Conservation (phyloP, 2,329 filamentous ascomycete species). For the Colletotrichum gigasporum region DNA sequence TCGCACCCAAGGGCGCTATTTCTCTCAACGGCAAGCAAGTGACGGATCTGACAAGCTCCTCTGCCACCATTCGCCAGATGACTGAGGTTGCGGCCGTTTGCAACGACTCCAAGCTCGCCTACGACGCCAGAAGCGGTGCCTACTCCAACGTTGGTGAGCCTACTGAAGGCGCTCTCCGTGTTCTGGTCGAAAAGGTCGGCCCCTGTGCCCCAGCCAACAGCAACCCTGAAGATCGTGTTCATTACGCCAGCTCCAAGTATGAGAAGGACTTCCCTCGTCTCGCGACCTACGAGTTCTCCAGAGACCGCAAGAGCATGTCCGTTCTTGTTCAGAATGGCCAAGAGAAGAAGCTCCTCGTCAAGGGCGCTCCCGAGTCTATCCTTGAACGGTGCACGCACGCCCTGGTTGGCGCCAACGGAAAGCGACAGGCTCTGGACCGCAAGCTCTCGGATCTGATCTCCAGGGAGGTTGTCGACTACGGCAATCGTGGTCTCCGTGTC, state of each 20-base stretch:
- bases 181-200: constrained; percentile 93
- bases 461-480: constrained; percentile 87
- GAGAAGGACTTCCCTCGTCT: constrained; percentile 79
- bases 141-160: constrained; percentile 92
- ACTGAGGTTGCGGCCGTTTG: constrained; percentile 78
- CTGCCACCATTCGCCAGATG: constrained; percentile 83
- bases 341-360: constrained; percentile 86
- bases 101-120: constrained; percentile 86
- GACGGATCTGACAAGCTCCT: constrained; percentile 74
- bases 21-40: constrained; percentile 73
- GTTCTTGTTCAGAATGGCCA: constrained; percentile 80
- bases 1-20: constrained; percentile 83
- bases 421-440: constrained; percentile 76
- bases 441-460: constrained; percentile 76
- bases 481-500: constrained; percentile 90
- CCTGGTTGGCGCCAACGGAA: constrained; percentile 80
- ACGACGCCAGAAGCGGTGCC: constrained; percentile 77
- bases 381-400: constrained; percentile 90
- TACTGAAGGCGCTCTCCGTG: constrained; percentile 91
- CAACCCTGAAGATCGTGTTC: constrained; percentile 71
- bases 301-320: constrained; percentile 99
- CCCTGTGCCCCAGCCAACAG: constrained; percentile 71
- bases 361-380: constrained; percentile 94
- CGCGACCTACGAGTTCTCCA: constrained; percentile 95
- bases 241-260: constrained; percentile 86